phyloP scores from a whole-genome alignment of 1,139 yeast genomes.

The Sugiyamaella sp. region DNA sequence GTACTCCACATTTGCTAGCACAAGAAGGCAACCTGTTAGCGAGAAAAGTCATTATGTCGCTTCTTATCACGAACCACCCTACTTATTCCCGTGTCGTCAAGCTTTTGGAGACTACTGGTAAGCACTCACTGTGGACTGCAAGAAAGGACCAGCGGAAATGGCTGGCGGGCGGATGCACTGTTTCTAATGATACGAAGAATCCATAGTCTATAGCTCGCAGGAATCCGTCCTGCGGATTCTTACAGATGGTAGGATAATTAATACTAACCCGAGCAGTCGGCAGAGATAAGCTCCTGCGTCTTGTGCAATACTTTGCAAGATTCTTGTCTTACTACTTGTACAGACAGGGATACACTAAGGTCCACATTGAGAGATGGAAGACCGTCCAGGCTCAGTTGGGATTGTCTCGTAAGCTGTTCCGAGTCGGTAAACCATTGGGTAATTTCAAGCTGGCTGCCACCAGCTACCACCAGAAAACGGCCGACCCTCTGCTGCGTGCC shows the following conservation, averaged over 20 bases:
- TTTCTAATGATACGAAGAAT: too few relatives aligned
- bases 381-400: conserved; percentile 62
- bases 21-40: neutral
- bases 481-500: conserved; percentile 62
- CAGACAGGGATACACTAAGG: conserved; percentile 60
- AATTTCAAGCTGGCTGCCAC: conserved; percentile 72
- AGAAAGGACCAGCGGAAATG: too few relatives aligned
- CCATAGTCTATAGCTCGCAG: too few relatives aligned
- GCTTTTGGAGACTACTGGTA: conserved; percentile 34
- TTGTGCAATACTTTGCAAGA: conserved; percentile 79
- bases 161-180: too few relatives aligned
- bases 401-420: conserved; percentile 77
- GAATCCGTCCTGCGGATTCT: too few relatives aligned
- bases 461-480: conserved; percentile 70
- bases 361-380: conserved; percentile 54
- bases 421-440: conserved; percentile 81
- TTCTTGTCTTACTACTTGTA: conserved; percentile 66
- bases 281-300: conserved; percentile 78
- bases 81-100: conserved; percentile 62
- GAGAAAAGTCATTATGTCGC: conserved; percentile 7
- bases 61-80: conserved; percentile 56
- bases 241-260: neutral
- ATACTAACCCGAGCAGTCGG: conserved; percentile 46
- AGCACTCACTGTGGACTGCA: conserved; percentile 15
- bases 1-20: too few relatives aligned